Conservation (phyloP, 768 basidiomycete species). For the Trametes villosa region DNA sequence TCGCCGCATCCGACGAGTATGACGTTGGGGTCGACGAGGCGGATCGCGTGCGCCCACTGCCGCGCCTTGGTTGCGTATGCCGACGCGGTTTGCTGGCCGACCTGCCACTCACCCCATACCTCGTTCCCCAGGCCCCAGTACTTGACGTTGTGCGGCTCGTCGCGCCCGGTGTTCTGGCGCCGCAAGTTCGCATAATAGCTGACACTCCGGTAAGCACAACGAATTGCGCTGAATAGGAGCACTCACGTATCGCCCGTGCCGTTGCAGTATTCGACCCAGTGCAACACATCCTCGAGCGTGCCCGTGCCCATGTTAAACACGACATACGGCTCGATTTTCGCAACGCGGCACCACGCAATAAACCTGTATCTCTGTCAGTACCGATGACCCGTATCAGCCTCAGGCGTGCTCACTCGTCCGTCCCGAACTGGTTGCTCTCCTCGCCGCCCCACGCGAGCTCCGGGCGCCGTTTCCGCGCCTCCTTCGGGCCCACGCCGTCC, state of each 20-base stretch:
- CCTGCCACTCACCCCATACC: conserved; percentile 59
- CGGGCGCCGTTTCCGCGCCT: conserved; percentile 53
- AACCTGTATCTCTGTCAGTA: conserved; percentile 43
- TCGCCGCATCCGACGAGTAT: conserved; percentile 59
- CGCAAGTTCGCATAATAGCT: conserved; percentile 59
- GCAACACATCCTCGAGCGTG: conserved; percentile 60
- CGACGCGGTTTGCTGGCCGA: conserved; percentile 57
- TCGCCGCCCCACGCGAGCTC: conserved; percentile 65
- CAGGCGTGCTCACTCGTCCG: conserved; percentile 36
- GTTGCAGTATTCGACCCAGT: conserved; percentile 69
- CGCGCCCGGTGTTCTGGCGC: conserved; percentile 55
- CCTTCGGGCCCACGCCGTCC: conserved; percentile 60
- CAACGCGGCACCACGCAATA: conserved; percentile 55
- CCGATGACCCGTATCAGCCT: neutral
- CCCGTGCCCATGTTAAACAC: conserved; percentile 70
- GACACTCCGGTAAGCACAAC: neutral
- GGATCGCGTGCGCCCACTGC: conserved; percentile 65
- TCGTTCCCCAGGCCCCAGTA: conserved; percentile 55
- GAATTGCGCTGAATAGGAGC: neutral
- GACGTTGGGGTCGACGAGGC: conserved; percentile 58
- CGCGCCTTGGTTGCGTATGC: conserved; percentile 60
- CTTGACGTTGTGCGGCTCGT: conserved; percentile 53
- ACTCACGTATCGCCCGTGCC: conserved; percentile 44
- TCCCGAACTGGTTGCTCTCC: conserved; percentile 66
- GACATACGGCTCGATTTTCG: conserved; percentile 60